phyloP scores from a whole-genome alignment of 805 yeast species.

The Yarrowia sp. region DNA sequence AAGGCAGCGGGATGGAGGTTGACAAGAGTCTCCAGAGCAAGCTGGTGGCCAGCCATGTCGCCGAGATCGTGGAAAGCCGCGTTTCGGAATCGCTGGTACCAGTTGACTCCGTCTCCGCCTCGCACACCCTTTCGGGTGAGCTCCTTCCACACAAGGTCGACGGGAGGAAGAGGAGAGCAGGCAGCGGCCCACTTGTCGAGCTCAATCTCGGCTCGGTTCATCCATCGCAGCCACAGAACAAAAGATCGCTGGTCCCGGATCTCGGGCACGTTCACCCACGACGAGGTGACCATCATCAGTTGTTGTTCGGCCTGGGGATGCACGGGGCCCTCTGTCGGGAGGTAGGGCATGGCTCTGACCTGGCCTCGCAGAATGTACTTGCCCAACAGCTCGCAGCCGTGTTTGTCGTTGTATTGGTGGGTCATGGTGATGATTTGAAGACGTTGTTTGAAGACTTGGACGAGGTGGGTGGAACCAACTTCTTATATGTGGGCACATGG shows the following conservation, averaged over 20 bases:
- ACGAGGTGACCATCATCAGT: slow-evolving; percentile 15
- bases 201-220: slow-evolving; percentile 17
- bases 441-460: not conserved
- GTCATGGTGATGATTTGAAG: not conserved
- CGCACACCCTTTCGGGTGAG: slow-evolving; percentile 12
- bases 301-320: slow-evolving; percentile 24
- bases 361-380: slow-evolving; percentile 24
- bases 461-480: not conserved
- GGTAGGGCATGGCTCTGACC: slow-evolving; percentile 15
- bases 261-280: slow-evolving; percentile 20
- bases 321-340: slow-evolving; percentile 3
- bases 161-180: slow-evolving; percentile 18
- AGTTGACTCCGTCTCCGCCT: slow-evolving; percentile 19
- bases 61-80: slow-evolving; percentile 22
- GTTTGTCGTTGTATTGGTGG: slow-evolving; percentile 20
- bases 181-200: slow-evolving; percentile 22
- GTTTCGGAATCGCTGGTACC: slow-evolving; percentile 22
- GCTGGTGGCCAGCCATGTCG: slow-evolving; percentile 19
- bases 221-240: slow-evolving; percentile 23
- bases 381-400: slow-evolving; percentile 24
- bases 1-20: slow-evolving; percentile 20
- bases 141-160: slow-evolving; percentile 20
- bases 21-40: slow-evolving; percentile 16
- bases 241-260: slow-evolving; percentile 19
- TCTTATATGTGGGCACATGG: slow-evolving; percentile 4